phyloP scores from a whole-genome alignment of 495 filamentous ascomycete species.

The Trichoderma virens region DNA sequence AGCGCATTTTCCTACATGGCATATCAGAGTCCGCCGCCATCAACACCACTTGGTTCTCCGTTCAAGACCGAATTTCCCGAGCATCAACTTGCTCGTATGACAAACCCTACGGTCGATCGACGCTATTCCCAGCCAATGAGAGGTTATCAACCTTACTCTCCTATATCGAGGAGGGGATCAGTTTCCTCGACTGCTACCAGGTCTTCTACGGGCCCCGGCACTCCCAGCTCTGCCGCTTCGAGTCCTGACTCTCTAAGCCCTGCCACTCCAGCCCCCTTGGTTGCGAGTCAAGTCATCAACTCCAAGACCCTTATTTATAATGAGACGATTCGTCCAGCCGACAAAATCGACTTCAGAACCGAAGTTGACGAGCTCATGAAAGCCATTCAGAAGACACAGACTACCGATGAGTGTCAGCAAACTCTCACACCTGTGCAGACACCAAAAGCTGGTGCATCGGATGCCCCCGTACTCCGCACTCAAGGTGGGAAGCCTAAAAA shows the following conservation, averaged over 20 bases:
- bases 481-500: slow-evolving; percentile 32
- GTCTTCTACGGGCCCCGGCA: neutral
- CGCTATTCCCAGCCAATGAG: neutral
- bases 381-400: slow-evolving; percentile 57
- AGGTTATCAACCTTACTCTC: neutral
- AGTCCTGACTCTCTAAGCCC: slow-evolving; percentile 17
- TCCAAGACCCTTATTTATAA: slow-evolving; percentile 23
- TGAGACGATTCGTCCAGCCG: slow-evolving; percentile 16
- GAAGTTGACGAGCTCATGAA: slow-evolving; percentile 89
- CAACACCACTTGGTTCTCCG: slow-evolving; percentile 20
- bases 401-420: slow-evolving; percentile 8
- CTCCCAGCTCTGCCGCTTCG: neutral
- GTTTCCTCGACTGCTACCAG: neutral
- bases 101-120: neutral
- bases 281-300: neutral
- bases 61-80: slow-evolving; percentile 33
- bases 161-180: slow-evolving; percentile 15
- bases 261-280: slow-evolving; percentile 20
- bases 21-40: slow-evolving; percentile 23
- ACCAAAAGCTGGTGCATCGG: neutral
- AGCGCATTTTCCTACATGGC: slow-evolving; percentile 27
- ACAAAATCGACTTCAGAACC: slow-evolving; percentile 60
- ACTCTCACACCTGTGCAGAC: neutral
- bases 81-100: slow-evolving; percentile 14
- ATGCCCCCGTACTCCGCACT: neutral